Base-by-base conservation (phyloP, 1,284 basidiomycete genomes). In the Ustilago curta region DNA sequence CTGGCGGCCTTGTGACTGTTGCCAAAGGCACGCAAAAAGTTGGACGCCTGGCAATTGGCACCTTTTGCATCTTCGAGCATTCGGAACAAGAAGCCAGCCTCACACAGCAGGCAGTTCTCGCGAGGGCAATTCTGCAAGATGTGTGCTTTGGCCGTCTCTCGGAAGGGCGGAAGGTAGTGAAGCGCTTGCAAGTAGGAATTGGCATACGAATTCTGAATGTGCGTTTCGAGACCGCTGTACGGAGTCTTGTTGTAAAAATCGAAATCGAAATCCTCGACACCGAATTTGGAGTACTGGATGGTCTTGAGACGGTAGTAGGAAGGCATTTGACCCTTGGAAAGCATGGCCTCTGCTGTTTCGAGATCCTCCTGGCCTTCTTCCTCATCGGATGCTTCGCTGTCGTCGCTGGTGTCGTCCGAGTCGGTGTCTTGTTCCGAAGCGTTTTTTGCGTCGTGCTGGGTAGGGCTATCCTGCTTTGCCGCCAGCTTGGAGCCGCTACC, bases 181-280 rank as follows among this genome's bases (percentile, higher is more conserved):
- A 99, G 89, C 4, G 92, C 90, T 85, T 99, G 96, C 1, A 99
- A 87, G 25, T 98, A 86, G 1, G 94, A 88, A 83, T 99, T 99
- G 27, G 96, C 97, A 86, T 99, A 99, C 19, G 95, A 98, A 85
- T 98, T 97, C 57, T 93, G 88, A 68, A 99, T 98, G 84, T 99
- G 94, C 1, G 96, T 97, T 86, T 99, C 97, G 52, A 99, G 88
- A 4, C 97, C 97, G 64, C 93, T 95, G 83, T 90, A 95, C 27
- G 89, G 85, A 0, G 97, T 98, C 81, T 67, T 60, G 72, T 82
- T 83, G 79, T 83, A 84, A 59, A 75, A 81, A 37, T 89, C 95
- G 83, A 99, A 99, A 85, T 99, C 97, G 82, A 99, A 99, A 86
- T 99, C 96, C 84, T 96, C 96, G 27, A 98, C 93, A n/a, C 96